Conservation (phyloP, 2,329 filamentous ascomycete species). For the Aspergillus sojae region DNA sequence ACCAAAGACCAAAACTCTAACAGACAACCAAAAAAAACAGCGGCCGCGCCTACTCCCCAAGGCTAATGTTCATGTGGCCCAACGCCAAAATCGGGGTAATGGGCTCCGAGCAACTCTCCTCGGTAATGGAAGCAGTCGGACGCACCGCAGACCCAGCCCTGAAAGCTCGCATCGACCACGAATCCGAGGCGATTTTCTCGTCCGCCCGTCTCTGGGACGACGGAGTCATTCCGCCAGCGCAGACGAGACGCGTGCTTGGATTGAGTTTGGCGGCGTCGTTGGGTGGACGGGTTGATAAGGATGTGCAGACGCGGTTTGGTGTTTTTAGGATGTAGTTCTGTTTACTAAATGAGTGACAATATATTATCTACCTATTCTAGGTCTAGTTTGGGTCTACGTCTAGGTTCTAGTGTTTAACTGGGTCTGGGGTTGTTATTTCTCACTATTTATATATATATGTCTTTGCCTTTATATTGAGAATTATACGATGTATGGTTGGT, state of each 20-base stretch:
- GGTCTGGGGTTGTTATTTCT: background rate
- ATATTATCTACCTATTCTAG: background rate
- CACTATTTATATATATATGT: background rate
- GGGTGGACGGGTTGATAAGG: constrained; percentile 64
- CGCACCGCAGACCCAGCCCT: constrained; percentile 78
- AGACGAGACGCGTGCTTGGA: constrained; percentile 73
- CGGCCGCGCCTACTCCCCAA: constrained; percentile 86
- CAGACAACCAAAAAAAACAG: constrained; percentile 40
- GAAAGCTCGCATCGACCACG: constrained; percentile 80
- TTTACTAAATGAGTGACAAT: background rate
- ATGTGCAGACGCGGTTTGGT: constrained; percentile 69
- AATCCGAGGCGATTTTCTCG: constrained; percentile 87
- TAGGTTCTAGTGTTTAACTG: background rate
- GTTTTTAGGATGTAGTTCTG: constrained; percentile 75
- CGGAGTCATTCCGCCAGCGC: constrained; percentile 75
- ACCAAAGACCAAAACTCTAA: background rate
- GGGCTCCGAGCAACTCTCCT: constrained; percentile 87
- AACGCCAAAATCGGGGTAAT: constrained; percentile 96
- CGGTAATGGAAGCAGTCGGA: constrained; percentile 94
- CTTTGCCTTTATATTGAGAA: background rate
- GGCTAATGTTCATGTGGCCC: constrained; percentile 96
- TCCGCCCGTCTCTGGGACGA: constrained; percentile 91
- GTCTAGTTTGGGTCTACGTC: too few species aligned
- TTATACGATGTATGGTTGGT: background rate
- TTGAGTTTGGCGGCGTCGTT: constrained; percentile 72